phyloP scores from a whole-genome alignment of 495 filamentous ascomycete genomes.

The Aspergillus ostianus region DNA sequence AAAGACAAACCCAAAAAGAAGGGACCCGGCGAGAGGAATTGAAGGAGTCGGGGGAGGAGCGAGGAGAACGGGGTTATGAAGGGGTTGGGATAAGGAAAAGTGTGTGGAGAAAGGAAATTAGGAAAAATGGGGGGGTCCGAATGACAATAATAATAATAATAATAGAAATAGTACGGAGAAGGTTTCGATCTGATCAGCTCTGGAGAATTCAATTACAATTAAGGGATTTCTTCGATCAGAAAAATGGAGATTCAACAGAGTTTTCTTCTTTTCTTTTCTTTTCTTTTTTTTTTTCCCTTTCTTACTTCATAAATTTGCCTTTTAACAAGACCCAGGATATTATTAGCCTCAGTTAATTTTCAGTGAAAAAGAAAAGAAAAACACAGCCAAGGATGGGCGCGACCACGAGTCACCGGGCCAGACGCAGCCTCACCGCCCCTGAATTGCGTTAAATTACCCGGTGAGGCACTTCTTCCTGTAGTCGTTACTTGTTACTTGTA shows the following conservation, averaged over 20 bases:
- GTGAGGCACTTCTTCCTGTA: conserved; percentile 1
- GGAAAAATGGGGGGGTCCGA: conserved; percentile 13
- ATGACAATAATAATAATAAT: conserved; percentile 8
- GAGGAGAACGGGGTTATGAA: conserved; percentile 16
- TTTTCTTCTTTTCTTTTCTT: conserved; percentile 13
- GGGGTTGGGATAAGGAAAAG: conserved; percentile 18
- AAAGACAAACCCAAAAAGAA: conserved; percentile 8
- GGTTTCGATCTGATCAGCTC: background rate
- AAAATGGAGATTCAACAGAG: conserved; percentile 13
- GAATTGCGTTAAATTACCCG: conserved; percentile 13
- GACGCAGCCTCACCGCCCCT: conserved; percentile 19
- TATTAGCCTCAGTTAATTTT: background rate
- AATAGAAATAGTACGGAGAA: background rate
- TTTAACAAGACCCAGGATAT: conserved; percentile 1
- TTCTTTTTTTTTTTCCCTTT: conserved; percentile 13
- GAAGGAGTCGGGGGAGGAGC: conserved; percentile 7
- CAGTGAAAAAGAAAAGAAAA: background rate
- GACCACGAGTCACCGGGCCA: background rate
- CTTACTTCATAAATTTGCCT: conserved; percentile 5
- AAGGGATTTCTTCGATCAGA: conserved; percentile 3
- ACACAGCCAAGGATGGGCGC: background rate
- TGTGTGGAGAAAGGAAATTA: conserved; percentile 22
- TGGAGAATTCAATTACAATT: conserved; percentile 9
- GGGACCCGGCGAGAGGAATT: conserved; percentile 6
- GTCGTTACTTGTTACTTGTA: too few species aligned